Conservation (phyloP, 2,329 filamentous ascomycete genomes). For the Aspergillus arachidicola region DNA sequence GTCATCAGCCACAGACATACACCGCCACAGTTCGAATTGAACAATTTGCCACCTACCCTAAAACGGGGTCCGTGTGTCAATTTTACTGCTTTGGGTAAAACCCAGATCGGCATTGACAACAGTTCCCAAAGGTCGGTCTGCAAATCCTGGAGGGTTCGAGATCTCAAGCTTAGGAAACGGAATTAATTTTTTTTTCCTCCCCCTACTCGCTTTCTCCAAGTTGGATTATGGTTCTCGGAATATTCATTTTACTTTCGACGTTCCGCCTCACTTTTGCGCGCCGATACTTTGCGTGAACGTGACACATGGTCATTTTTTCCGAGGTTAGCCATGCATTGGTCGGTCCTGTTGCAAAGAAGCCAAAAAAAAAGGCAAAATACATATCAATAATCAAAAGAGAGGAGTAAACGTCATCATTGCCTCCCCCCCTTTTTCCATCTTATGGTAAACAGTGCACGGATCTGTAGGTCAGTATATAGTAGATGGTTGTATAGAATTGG, state of each 20-base stretch:
- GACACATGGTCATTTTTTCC: neutral
- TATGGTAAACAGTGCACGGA: neutral
- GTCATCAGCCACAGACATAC: neutral
- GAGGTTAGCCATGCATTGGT: neutral
- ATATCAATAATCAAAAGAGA: neutral
- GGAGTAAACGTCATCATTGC: neutral
- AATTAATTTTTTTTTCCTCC: neutral
- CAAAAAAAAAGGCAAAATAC: neutral
- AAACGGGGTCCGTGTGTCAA: neutral
- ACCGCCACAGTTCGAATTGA: neutral
- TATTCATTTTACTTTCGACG: neutral
- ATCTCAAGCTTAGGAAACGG: neutral
- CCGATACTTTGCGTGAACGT: neutral
- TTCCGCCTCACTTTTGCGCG: conserved; percentile 1
- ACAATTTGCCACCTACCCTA: neutral
- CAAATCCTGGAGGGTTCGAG: neutral
- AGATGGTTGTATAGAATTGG: neutral
- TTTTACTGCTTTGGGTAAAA: too few species aligned
- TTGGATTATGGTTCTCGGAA: neutral
- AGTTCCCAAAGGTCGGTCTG: neutral
- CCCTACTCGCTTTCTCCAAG: neutral
- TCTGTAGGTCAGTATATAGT: neutral
- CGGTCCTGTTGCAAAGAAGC: neutral
- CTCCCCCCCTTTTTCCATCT: neutral
- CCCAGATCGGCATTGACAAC: neutral